Evolutionary conservation across 2,329 filamentous ascomycete species (phyloP), one percentile per base, ranked within the genome.

Genomic region (Pseudocercospora cruenta): DNA sequence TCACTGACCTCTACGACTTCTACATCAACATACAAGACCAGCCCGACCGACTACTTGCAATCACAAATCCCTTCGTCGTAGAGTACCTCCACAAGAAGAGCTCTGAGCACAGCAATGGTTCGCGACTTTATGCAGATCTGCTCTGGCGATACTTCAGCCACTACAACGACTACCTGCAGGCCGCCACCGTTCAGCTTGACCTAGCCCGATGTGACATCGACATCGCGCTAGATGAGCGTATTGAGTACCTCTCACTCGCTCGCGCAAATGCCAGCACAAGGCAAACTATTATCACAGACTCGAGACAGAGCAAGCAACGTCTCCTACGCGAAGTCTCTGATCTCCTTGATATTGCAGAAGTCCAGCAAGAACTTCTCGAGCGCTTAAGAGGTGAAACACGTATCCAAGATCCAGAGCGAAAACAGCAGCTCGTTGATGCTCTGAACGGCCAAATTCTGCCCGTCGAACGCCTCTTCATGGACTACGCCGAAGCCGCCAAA

Each of bases 1-100:
- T 98, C 77, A 96, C 92, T 67, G 93, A 92, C 73, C 85, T 99
- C n/a, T 99, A 97, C 77, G 94, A 97, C 74, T 99, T 95, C 94
- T 99, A 99, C 79, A 89, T 98, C 71, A 81, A 86, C 62, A 90
- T 64, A n/a, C 39, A 94, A 77, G 90, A 91, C 19, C 94, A 92
- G 88, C 91, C 88, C 9, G 93, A 97, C 69, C 90, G 93, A 14
- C 86, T 99, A 28, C 86, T 99, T 36, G 88, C 90, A 39, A 93
- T 95, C 60, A 87, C 94, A 64, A 96, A 94, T 4, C 87, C 90
- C 0, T 94, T 93, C 73, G 93, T 98, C 26, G 86, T 96, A 49
- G 91, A 89, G 1, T 99, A 97, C 77, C 86, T 99, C 2, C 85
- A 92, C 74, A 89, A 91, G 61, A 90, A 93, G 66, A 91, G 93